Conservation (phyloP, 2,329 filamentous ascomycete species). For the Cryoendolithus antarcticus region DNA sequence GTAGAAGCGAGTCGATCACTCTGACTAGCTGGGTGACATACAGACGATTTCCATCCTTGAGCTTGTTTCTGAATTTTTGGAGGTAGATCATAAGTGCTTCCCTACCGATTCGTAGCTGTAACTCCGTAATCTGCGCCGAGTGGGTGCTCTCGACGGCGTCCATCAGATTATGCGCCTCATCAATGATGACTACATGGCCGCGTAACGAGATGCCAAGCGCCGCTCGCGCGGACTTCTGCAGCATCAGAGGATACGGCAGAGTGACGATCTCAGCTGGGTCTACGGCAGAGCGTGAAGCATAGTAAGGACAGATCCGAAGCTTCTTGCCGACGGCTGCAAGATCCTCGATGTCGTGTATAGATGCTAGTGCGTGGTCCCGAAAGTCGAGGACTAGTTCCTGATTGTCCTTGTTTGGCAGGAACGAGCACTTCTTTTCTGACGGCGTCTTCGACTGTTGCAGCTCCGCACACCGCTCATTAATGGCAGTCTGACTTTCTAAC, state of each 20-base stretch:
- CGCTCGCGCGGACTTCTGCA: constrained; percentile 78
- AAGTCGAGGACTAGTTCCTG: constrained; percentile 64
- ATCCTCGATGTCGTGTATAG: constrained; percentile 87
- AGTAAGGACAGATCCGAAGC: constrained; percentile 82
- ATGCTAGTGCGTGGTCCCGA: constrained; percentile 71
- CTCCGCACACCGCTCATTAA: constrained; percentile 88
- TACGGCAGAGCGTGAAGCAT: constrained; percentile 79
- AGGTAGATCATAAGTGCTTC: constrained; percentile 71
- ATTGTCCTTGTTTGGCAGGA: constrained; percentile 66
- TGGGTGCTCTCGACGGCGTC: constrained; percentile 83
- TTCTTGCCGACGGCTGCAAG: constrained; percentile 64
- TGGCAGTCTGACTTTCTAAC: constrained; percentile 59
- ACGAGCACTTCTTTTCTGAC: constrained; percentile 58
- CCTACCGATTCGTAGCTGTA: constrained; percentile 60
- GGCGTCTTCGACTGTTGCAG: constrained; percentile 60
- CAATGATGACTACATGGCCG: constrained; percentile 83
- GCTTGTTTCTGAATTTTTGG: constrained; percentile 71
- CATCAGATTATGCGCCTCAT: constrained; percentile 97
- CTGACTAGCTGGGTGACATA: constrained; percentile 82
- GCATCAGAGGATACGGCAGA: constrained; percentile 76
- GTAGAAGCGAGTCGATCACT: constrained; percentile 60
- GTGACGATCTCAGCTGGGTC: constrained; percentile 69
- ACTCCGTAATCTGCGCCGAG: constrained; percentile 61
- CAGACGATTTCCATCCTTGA: constrained; percentile 83
- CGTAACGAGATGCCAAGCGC: constrained; percentile 78